Base-by-base conservation (phyloP, 163 green algal species). In the Trebouxia gelatinosa region DNA sequence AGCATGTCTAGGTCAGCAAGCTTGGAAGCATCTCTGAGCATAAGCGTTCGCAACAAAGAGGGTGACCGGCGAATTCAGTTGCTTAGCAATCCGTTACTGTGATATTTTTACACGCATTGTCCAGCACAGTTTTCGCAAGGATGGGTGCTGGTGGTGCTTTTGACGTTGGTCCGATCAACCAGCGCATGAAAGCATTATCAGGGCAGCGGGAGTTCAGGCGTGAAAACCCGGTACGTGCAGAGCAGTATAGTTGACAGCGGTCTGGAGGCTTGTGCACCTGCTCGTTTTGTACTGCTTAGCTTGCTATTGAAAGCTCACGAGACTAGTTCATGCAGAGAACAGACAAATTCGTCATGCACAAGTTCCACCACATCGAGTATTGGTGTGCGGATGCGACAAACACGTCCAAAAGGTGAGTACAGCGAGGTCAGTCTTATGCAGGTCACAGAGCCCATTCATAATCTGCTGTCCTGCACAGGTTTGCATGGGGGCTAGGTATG, bases 301-400 rank as follows among this genome's bases (percentile, higher is more conserved):
- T 11, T 1, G 11, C 5, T 34, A 13, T 37, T 21, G 13, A 21
- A 26, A 28, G 4, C 26, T 31, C 34, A 17, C 3, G 2, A 6
- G 0, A 21, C 28, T 43, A 46, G 19, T 13, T 13, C 19, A 28
- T 62, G 43, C 68, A 76, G 68, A 59, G 43, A 39, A 67, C 70
- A 28, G 70, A 78, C 70, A 78, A 78, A 17, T 78, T 78, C 35
- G 51, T 82, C 67, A 84, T 95, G 26, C 75, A 87, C 17, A 81
- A 87, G 35, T 99, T 99, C 61, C 93, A 99, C 74, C 93, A 98
- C 78, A 79, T 99, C 28, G 95, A 99, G 82, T 98, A 98, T 71
- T 99, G 89, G 88, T 94, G 87, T 70, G 81, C 85, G 3, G 95
- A 99, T 66, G 95, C 96, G 21, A 97, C 91, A 1, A 97, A 86